These are phyloP conservation scores for Aspergillus aculeatinus DNA, from an alignment of 2,329 filamentous ascomycete genomes.

Conservation along the genomic window DNA sequence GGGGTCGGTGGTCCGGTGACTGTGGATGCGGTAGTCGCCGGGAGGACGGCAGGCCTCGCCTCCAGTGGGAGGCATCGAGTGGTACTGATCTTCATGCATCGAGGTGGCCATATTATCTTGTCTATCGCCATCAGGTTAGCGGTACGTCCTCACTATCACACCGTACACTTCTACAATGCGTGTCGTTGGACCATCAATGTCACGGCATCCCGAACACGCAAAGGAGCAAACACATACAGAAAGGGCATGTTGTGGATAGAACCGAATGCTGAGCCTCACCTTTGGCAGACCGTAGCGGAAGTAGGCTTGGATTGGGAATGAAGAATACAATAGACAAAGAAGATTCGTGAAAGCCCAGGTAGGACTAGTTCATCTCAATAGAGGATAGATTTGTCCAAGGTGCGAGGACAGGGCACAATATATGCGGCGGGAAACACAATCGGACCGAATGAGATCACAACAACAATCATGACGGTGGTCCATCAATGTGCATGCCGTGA, in stretches of 20 bases:
- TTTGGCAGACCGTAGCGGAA: background rate
- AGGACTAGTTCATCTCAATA: slow-evolving; percentile 3
- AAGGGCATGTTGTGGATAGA: background rate
- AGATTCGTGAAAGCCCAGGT: slow-evolving; percentile 1
- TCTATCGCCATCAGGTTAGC: slow-evolving; percentile 1
- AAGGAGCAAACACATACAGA: background rate
- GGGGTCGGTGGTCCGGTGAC: slow-evolving; percentile 24
- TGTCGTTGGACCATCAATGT: background rate
- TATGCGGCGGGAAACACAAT: background rate
- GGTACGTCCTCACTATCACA: background rate
- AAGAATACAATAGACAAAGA: background rate
- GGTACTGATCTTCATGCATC: background rate
- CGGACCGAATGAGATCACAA: slow-evolving; percentile 16
- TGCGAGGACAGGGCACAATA: background rate
- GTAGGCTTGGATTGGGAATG: background rate
- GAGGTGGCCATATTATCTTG: slow-evolving; percentile 11
- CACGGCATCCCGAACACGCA: background rate
- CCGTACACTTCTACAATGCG: background rate
- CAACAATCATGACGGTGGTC: slow-evolving; percentile 2
- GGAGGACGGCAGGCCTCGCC: slow-evolving; percentile 20
- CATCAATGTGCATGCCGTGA: background rate
- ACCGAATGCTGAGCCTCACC: background rate
- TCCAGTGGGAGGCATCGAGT: slow-evolving; percentile 20
- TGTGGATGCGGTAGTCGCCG: slow-evolving; percentile 17
- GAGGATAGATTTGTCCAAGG: background rate